These are phyloP conservation scores for Crotalaria pallida DNA, from an alignment of 306 rosid species.

Conservation along the genomic window DNA sequence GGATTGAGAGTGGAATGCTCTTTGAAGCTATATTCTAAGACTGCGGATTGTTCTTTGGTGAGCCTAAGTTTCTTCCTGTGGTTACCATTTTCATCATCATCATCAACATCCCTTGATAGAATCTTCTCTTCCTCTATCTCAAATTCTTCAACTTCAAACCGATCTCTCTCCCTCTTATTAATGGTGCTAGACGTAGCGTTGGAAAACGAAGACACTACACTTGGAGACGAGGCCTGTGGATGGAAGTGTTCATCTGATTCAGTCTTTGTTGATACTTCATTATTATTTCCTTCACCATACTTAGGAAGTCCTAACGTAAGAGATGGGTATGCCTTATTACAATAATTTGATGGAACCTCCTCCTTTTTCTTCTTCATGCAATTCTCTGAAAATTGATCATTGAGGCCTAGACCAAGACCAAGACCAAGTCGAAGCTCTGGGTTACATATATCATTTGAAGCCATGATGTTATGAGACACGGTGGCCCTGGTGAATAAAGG, in stretches of 20 bases:
- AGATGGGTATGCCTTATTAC: slow-evolving; percentile 42
- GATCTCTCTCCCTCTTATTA: slow-evolving; percentile 77
- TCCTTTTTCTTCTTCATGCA: slow-evolving; percentile 18
- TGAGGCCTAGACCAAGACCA: slow-evolving; percentile 50
- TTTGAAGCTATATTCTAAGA: slow-evolving; percentile 60
- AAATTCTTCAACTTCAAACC: slow-evolving; percentile 18
- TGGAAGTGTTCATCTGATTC: slow-evolving; percentile 18
- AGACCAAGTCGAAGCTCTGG: slow-evolving; percentile 63
- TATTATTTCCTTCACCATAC: neutral
- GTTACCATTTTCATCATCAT: slow-evolving; percentile 45
- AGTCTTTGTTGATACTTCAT: neutral
- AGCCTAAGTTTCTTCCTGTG: slow-evolving; percentile 86
- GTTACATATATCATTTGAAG: slow-evolving; percentile 32
- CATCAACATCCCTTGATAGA: slow-evolving; percentile 27
- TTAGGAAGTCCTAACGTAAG: slow-evolving; percentile 51
- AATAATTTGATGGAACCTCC: slow-evolving; percentile 28
- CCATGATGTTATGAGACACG: slow-evolving; percentile 20
- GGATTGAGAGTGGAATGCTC: slow-evolving; percentile 62
- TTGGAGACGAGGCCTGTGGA: slow-evolving; percentile 35
- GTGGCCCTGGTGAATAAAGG: neutral
- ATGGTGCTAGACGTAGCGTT: slow-evolving; percentile 51
- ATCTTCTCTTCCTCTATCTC: slow-evolving; percentile 23
- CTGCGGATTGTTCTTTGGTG: slow-evolving; percentile 64
- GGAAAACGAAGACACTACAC: slow-evolving; percentile 61
- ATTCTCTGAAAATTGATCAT: neutral